phyloP scores from a whole-genome alignment of 2,329 filamentous ascomycete species.

The Thermomyces lanuginosus region DNA sequence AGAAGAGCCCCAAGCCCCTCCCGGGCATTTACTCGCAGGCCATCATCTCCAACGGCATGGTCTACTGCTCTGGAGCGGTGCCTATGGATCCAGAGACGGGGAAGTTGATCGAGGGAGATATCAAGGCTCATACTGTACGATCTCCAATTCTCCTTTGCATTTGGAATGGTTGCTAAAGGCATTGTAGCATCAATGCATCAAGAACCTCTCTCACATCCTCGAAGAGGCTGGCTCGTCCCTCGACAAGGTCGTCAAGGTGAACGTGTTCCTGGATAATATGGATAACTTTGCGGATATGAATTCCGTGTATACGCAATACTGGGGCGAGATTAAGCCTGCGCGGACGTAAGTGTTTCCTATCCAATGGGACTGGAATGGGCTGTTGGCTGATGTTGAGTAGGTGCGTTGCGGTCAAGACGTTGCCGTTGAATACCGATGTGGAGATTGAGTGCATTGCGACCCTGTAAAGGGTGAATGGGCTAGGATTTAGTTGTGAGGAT shows the following conservation, averaged over 20 bases:
- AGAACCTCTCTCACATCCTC: conserved; percentile 44
- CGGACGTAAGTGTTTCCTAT: conserved; percentile 12
- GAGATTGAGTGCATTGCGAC: conserved; percentile 83
- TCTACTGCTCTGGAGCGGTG: conserved; percentile 54
- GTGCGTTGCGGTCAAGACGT: conserved; percentile 75
- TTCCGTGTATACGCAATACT: conserved; percentile 67
- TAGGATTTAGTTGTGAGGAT: too few species aligned
- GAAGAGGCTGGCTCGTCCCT: conserved; percentile 43
- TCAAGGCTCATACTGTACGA: conserved; percentile 38
- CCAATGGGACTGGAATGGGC: background rate
- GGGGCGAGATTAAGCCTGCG: conserved; percentile 42
- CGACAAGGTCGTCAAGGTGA: conserved; percentile 49
- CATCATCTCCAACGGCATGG: conserved; percentile 46
- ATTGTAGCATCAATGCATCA: conserved; percentile 36
- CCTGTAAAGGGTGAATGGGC: too few species aligned
- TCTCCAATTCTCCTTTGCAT: conserved; percentile 1
- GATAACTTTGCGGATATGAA: conserved; percentile 62
- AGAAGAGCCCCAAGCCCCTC: conserved; percentile 36
- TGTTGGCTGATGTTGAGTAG: conserved; percentile 6
- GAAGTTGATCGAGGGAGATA: conserved; percentile 39
- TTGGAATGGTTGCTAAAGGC: conserved; percentile 1
- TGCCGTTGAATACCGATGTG: conserved; percentile 71
- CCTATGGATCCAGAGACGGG: conserved; percentile 40
- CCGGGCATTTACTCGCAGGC: conserved; percentile 44
- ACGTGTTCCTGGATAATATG: conserved; percentile 51